These are phyloP conservation scores for Pulveroboletus sp. DNA, from an alignment of 768 basidiomycete genomes.

Conservation along the genomic window DNA sequence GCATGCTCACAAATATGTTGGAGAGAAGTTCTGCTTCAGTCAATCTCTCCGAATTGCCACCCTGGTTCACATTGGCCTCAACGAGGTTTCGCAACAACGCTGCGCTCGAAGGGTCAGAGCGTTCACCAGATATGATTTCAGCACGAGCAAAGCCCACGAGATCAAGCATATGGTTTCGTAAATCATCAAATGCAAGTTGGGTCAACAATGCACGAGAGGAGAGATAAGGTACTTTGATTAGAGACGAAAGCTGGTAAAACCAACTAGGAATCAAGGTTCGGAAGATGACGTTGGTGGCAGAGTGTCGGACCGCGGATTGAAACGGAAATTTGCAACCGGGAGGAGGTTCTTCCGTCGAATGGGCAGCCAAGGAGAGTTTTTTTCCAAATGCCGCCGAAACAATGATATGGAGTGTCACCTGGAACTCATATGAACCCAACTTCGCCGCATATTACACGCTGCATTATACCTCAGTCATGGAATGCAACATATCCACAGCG, in stretches of 20 bases:
- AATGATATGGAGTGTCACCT: conserved; percentile 39
- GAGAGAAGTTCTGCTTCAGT: conserved; percentile 46
- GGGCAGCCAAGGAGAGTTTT: no score
- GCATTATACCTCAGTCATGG: conserved; percentile 13
- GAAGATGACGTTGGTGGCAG: conserved; percentile 23
- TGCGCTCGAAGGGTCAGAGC: conserved; percentile 22
- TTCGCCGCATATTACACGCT: not conserved
- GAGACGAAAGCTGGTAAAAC: no score
- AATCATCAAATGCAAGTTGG: no score
- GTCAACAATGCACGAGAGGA: no score
- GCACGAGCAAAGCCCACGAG: conserved; percentile 13
- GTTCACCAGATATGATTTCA: conserved; percentile 30
- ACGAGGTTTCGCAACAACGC: conserved; percentile 44
- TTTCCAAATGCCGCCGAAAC: conserved; percentile 38
- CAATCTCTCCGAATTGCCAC: conserved; percentile 28
- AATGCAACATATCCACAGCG: conserved; percentile 7
- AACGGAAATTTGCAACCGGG: no score
- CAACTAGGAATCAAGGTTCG: conserved; percentile 17
- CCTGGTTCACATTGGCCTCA: conserved; percentile 8
- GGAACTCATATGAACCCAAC: not conserved
- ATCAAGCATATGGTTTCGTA: no score
- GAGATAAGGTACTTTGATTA: no score
- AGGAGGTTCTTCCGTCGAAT: no score
- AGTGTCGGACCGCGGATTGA: conserved; percentile 30
- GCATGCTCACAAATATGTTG: conserved; percentile 41